Percentiles rank a stretch among this genome's conserved stretches.
phyloP scores from a whole-genome alignment of 1,284 basidiomycete species.

The Bondarzewia mesenterica region DNA sequence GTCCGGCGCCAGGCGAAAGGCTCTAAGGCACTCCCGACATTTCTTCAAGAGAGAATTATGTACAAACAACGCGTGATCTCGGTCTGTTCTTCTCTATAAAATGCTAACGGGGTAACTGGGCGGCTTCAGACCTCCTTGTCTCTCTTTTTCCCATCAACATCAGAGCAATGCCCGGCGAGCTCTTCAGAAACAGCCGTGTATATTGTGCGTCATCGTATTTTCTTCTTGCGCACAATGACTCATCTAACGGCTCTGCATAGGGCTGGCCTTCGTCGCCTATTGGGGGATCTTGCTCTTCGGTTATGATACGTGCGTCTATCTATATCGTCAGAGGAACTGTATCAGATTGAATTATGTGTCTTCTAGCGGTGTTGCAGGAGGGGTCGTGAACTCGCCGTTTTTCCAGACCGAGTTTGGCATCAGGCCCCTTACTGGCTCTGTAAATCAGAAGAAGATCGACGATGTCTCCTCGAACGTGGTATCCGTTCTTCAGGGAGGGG shows the following conservation, averaged over 20 bases:
- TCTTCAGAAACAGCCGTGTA: neutral
- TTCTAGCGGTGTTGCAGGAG: slow-evolving; percentile 48
- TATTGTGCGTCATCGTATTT: neutral
- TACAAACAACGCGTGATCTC: too few species aligned
- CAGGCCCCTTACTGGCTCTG: slow-evolving; percentile 27
- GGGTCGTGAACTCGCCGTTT: slow-evolving; percentile 53
- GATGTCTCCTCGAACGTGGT: slow-evolving; percentile 59
- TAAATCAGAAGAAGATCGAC: slow-evolving; percentile 27
- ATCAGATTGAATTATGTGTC: too few species aligned
- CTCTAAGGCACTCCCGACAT: neutral
- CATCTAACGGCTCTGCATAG: slow-evolving; percentile 21
- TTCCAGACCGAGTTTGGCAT: slow-evolving; percentile 62
- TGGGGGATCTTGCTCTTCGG: slow-evolving; percentile 78
- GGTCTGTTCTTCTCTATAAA: neutral
- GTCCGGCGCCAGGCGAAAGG: neutral
- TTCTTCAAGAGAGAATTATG: too few species aligned
- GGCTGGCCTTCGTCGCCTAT: slow-evolving; percentile 66
- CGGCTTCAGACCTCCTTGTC: neutral
- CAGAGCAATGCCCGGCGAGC: neutral
- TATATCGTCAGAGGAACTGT: neutral
- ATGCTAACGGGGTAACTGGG: too few species aligned
- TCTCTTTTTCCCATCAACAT: neutral
- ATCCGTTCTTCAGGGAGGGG: slow-evolving; percentile 72
- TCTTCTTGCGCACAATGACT: neutral
- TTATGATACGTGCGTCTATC: slow-evolving; percentile 54